A percentile compares a stretch with the other conserved stretches of the same genome.
These are phyloP conservation scores for Cyberlindnera xishuangbannaensis DNA, from an alignment of 805 yeast genomes.

Conservation along the genomic window DNA sequence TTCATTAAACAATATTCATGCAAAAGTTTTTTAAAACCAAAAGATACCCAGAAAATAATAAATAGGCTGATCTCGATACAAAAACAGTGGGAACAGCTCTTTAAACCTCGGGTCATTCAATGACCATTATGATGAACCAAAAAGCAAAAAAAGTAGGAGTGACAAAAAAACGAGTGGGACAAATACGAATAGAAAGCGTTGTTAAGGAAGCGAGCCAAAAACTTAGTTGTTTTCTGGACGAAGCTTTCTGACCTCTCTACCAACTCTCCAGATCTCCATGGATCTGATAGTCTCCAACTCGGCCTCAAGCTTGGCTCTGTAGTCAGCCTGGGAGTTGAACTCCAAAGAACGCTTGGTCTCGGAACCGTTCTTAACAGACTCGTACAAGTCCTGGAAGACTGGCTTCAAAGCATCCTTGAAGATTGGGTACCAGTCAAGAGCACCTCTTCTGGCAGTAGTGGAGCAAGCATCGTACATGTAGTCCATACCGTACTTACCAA, in stretches of 20 bases:
- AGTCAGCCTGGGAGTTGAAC: conserved; percentile 97
- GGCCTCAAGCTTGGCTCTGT: conserved; percentile 92
- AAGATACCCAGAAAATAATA: conserved; percentile 15
- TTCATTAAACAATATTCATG: conserved; percentile 38
- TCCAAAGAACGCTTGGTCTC: conserved; percentile 98
- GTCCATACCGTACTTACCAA: conserved; percentile 99
- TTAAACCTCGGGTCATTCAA: conserved; percentile 24
- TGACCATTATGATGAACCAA: conserved; percentile 25
- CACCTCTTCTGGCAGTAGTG: conserved; percentile 99
- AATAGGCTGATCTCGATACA: conserved; percentile 12
- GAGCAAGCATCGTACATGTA: conserved; percentile 99
- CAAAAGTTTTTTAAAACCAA: conserved; percentile 16
- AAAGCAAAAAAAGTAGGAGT: conserved; percentile 1
- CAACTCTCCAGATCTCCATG: conserved; percentile 99
- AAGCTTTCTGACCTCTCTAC: conserved; percentile 99
- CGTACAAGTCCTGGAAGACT: conserved; percentile 93
- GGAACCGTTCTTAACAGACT: conserved; percentile 89
- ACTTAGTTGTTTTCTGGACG: conserved; percentile 96
- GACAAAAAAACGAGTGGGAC: conserved; percentile 10
- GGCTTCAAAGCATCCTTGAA: conserved; percentile 99
- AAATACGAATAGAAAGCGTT: no score
- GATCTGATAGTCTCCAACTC: conserved; percentile 91
- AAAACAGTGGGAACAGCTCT: conserved; percentile 7
- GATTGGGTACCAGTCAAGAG: conserved; percentile 99
- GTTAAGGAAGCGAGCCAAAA: conserved; percentile 10